These are phyloP conservation scores for Lentinus polychrous DNA, from an alignment of 1,284 basidiomycete species.

Conservation along the genomic window DNA sequence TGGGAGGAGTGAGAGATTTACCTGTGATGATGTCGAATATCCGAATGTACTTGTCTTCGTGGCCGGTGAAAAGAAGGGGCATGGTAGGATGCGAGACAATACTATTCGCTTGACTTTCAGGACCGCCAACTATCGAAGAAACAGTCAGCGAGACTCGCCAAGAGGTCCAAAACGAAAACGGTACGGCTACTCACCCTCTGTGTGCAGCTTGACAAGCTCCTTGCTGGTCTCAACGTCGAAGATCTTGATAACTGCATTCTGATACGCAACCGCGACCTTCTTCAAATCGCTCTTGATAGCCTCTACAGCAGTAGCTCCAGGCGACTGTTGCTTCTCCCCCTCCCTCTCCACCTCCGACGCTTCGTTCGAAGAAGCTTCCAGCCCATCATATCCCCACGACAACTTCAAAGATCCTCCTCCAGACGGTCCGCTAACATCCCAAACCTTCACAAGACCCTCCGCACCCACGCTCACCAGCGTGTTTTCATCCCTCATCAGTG, in stretches of 20 bases:
- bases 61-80: conserved; percentile 81
- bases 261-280: conserved; percentile 86
- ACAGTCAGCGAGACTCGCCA: conserved; percentile 8
- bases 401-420: conserved; percentile 56
- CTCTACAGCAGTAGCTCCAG: conserved; percentile 78
- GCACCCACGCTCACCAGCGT: conserved; percentile 86
- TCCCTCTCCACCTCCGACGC: conserved; percentile 34
- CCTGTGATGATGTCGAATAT: conserved; percentile 84
- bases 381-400: conserved; percentile 75
- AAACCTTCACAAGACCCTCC: conserved; percentile 90
- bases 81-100: conserved; percentile 90
- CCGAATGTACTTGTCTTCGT: conserved; percentile 91
- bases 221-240: conserved; percentile 86
- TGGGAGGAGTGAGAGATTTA: conserved; percentile 28
- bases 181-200: conserved; percentile 54
- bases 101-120: conserved; percentile 81
- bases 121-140: conserved; percentile 49
- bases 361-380: conserved; percentile 37
- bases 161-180: background rate
- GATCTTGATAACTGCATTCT: conserved; percentile 85
- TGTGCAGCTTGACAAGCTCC: conserved; percentile 64
- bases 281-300: conserved; percentile 73
- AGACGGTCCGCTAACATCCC: conserved; percentile 71
- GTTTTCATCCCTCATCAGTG: conserved; percentile 68
- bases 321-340: conserved; percentile 39